Evolutionary conservation across 78 protist genomes (phyloP), one percentile per base, ranked within the genome.

Genomic region (Dictyostelium purpureum): DNA sequence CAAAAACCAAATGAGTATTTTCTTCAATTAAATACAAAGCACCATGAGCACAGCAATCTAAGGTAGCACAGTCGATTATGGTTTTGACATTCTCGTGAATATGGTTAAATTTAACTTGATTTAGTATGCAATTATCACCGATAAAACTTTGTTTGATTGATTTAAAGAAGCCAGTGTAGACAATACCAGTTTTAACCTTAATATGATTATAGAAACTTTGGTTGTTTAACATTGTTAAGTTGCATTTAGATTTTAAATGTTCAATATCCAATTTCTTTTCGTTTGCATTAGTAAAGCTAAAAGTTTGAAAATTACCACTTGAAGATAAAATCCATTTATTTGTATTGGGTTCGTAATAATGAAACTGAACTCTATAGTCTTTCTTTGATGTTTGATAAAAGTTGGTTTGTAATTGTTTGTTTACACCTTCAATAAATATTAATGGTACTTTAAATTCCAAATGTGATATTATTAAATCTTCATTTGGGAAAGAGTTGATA

Each of bases 371-470:
- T 21, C 35, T 65, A 35, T 16, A 79, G 12, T 79, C 76, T 18
- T 59, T 79, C 59, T 65, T 79, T 40, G 57, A 63, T 51, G 4
- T 79, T 59, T 42, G 66, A 28, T 57, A 4, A 0, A 79, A 24
- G 19, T 65, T 79, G 9, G 88, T 40, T 33, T 79, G 88, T 2
- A 79, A 21, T 19, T 49, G 56, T 42, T 45, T 54, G 21, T 40
- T 38, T 0, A 49, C 59, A 51, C 89, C 89, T 14, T 80, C 89
- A 28, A 43, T 51, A 31, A 80, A 80, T 14, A 80, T 47, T 37
- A 77, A 61, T 77, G 87, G 74, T 42, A 12, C 37, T 12, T 21
- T 31, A 38, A 77, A 77, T 26, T 77, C 87, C 1, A 77, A 11
- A 2, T 61, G 3, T 14, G 57, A 7, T 24, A 77, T 77, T 26